Conservation (phyloP, 2,329 filamentous ascomycete species). For the Sporothrix euskadiensis region DNA sequence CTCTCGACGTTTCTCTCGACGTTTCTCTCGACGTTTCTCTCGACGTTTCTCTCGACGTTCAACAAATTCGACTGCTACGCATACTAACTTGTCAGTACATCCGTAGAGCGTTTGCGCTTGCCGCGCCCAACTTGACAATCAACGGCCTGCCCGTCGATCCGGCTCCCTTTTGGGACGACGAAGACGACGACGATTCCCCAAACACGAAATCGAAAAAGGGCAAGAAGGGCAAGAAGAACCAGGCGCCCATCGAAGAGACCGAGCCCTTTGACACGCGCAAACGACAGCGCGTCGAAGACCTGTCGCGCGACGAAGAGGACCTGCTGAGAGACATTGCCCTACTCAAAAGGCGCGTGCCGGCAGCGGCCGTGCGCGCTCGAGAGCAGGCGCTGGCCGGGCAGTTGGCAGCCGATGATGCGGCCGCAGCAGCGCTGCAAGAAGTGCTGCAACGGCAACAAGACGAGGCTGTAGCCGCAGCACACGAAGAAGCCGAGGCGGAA, state of each 20-base stretch:
- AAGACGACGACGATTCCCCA: conserved; percentile 4
- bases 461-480: conserved; percentile 30
- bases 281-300: conserved; percentile 59
- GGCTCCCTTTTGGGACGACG: conserved; percentile 34
- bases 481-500: conserved; percentile 35
- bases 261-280: conserved; percentile 63
- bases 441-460: conserved; percentile 42
- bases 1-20: no score
- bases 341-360: conserved; percentile 57
- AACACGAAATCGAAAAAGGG: background rate
- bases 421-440: conserved; percentile 36
- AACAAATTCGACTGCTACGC: no score
- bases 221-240: conserved; percentile 14
- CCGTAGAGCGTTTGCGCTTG: conserved; percentile 58
- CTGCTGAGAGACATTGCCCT: conserved; percentile 63
- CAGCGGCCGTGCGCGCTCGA: conserved; percentile 45
- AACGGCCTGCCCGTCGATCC: conserved; percentile 58
- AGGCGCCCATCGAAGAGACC: conserved; percentile 46
- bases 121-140: conserved; percentile 61
- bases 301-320: conserved; percentile 63
- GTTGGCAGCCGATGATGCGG: conserved; percentile 51
- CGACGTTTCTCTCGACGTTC: no score
- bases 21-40: no score
- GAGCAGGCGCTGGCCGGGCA: conserved; percentile 44
- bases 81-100: conserved; percentile 51